Base-by-base conservation (phyloP, 176 grass and related monocot species). In the Melocanna baccifera region DNA sequence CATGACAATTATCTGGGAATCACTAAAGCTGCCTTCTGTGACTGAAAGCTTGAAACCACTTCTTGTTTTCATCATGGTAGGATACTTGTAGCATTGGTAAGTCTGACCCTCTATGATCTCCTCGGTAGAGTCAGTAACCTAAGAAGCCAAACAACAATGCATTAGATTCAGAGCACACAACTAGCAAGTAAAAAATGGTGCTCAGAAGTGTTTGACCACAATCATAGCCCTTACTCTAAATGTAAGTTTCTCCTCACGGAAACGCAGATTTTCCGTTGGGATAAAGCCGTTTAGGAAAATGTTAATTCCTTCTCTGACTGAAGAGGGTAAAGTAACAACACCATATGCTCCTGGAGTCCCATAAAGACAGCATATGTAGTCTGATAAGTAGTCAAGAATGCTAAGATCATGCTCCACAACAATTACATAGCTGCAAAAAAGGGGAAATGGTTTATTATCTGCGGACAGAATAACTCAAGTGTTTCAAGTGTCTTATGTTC, bases 231-330 rank as follows among this genome's bases (percentile, higher is more conserved):
- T 83, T 82, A 91, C 93, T 82, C 90, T 92, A 86, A 95, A 95
- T 78, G 93, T 92, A 56, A 95, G 93, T 71, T 89, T 89, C 67
- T 95, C 93, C 9, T 92, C 90, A 32, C 88, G 83, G 76, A 95
- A 95, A 11, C 88, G 86, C 22, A 91, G 64, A 66, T 96, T 96
- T 85, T 96, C 93, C 77, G 91, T 93, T 55, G 93, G 91, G 72
- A 92, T 80, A 85, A 93, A 92, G 20, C 91, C 93, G 85, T 87
- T 85, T 18, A 96, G 73, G 71, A 96, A 96, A 85, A 89, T 87
- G 74, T 96, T 96, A 41, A 96, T 93, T 82, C 93, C 91, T 93
- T 96, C 91, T 81, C 93, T 78, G 19, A 96, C 93, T 20, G 93
- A 96, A 77, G 84, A 89, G 32, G 93, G 93, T 41, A 89, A 82